Conservation (phyloP, 2,329 filamentous ascomycete species). For the Cercospora citrullina region DNA sequence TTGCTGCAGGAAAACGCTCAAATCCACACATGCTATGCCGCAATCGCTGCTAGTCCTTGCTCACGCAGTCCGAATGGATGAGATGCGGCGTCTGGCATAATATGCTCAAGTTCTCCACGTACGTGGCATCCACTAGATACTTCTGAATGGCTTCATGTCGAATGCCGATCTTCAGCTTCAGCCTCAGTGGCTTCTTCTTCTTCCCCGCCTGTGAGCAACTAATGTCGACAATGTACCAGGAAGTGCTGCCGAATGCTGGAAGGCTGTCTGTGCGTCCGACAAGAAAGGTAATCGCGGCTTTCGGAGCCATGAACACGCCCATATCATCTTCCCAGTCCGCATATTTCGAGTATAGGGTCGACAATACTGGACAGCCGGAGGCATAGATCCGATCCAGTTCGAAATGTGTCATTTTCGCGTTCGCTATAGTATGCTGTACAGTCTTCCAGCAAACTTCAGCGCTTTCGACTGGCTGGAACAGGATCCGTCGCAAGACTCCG, state of each 20-base stretch:
- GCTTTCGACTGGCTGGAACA: not conserved
- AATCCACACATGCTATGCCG: not conserved
- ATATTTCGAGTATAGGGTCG: not conserved
- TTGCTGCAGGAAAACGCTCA: not conserved
- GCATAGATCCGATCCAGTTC: not conserved
- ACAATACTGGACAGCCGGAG: not conserved
- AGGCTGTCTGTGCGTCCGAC: not conserved
- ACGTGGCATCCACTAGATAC: not conserved
- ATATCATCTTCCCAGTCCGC: conserved; percentile 3
- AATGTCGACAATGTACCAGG: not conserved
- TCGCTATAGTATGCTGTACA: not conserved
- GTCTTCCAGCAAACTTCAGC: not conserved
- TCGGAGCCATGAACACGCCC: not conserved
- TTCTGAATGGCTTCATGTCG: not conserved
- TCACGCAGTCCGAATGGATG: not conserved
- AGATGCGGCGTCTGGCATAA: conserved; percentile 2
- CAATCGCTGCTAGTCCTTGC: not conserved
- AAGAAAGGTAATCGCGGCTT: not conserved
- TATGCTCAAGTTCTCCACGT: not conserved
- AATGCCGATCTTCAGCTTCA: conserved; percentile 2
- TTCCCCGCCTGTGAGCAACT: not conserved
- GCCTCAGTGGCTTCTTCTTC: not conserved
- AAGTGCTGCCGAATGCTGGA: not conserved
- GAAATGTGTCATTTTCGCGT: not conserved
- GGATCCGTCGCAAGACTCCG: not conserved